Base-by-base conservation (phyloP, 139 green algal species). In the Eudorina sp. region DNA sequence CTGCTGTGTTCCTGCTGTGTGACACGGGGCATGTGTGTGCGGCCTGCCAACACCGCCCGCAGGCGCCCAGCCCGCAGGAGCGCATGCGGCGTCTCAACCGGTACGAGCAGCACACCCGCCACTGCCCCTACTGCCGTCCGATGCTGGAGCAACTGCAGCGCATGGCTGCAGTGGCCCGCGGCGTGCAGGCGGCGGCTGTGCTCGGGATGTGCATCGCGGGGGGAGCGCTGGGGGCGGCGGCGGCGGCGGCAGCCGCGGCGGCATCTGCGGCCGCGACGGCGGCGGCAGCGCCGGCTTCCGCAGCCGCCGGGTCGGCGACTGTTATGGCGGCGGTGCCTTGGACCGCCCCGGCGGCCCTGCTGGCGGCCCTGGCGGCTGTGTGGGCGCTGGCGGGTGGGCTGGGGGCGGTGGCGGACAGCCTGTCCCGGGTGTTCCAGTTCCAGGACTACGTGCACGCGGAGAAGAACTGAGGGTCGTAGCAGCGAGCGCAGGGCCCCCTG, bases 371-470 rank as follows among this genome's bases (percentile, higher is more conserved):
- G 4, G 53, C 25, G 8, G 53, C 38, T 21, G 11, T 48, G 36
- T 53, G 36, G 53, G 38, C 38, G 36, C 1, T 27, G 23, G 77
- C 77, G 36, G 23, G 36, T 8, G 40, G 53, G 36, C 19, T 55
- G 38, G 53, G 16, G 0, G 53, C 4, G 8, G 53, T 45, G 53
- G 53, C 53, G 3, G 36, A 53, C 36, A 3, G 13, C 4, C 27
- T 9, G 75, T 31, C 48, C 2, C 48, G 68, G 75, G 6, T 46
- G 48, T 68, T 83, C 18, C 5, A 48, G 18, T 83, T 83, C 36
- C 40, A 64, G 53, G 77, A 85, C 38, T 85, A 85, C 21, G 77
- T 85, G 36, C 77, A 85, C 19, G 77, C 77, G 23, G 53, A 85
- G 23, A 53, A 55, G 25, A 18, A 85, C 53, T 85, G 51, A 83